Evolutionary conservation across 2,329 filamentous ascomycete genomes (phyloP), one percentile per base, ranked within the genome.

Genomic region (Mollisiaceae sp.): DNA sequence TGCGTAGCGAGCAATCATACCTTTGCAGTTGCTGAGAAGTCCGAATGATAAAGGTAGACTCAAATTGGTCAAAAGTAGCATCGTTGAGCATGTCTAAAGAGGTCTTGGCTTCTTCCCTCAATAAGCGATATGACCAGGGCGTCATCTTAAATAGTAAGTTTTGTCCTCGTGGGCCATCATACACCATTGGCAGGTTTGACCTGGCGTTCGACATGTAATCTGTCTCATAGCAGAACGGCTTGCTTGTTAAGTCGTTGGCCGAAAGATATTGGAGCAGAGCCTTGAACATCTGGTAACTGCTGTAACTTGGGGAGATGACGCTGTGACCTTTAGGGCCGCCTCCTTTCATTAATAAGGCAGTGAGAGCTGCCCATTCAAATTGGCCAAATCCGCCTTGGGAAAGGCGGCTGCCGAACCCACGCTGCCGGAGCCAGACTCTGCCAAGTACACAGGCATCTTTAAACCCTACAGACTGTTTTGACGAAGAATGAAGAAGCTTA

Each of bases 91-190:
- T 89, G 22, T 86, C 84, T 32, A 95, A 81, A 0, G 93, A 94
- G 52, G 86, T 83, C 67, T 83, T 87, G 47, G 94, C 93, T 75
- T 97, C 89, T 61, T 89, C 85, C 56, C 88, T 88, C 52, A 99
- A 82, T 64, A 90, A 78, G 27, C 81, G 80, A 70, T 94, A 96
- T 9, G 94, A 95, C 90, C 91, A 97, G 15, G 87, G 79, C 0
- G 88, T 91, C 91, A 97, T 97, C 78, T 97, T 97, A 80, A 90
- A 97, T 6, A 97, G 80, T 22, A 98, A 74, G 71, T 99, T 99
- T 63, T 96, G 81, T 36, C 88, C 86, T 68, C 91, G 85, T 27
- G 82, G 81, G 0, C 88, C 86, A 75, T 98, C 94, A 74, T 91
- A 97, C 58, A 97, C 81, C 36, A 94, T 83, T 0, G 95, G 94